These are phyloP conservation scores for Penicillium coffeae DNA, from an alignment of 495 filamentous ascomycete species.

Conservation along the genomic window DNA sequence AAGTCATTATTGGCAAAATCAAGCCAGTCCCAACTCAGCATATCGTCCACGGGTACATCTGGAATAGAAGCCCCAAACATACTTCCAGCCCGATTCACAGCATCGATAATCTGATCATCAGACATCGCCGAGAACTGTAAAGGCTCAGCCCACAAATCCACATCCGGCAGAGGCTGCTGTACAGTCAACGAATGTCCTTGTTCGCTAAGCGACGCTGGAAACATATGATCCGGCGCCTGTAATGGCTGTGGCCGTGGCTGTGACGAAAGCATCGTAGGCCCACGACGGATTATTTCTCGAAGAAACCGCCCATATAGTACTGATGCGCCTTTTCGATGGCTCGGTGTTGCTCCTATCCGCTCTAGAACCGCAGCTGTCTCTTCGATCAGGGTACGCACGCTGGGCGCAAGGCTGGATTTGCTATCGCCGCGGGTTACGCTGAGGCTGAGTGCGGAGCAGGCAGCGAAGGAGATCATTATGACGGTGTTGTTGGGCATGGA, in stretches of 20 bases:
- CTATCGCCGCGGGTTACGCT: constrained; percentile 53
- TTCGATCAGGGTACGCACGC: constrained; percentile 62
- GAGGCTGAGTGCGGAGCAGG: constrained; percentile 64
- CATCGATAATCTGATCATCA: constrained; percentile 59
- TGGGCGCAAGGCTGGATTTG: constrained; percentile 58
- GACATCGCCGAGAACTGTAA: constrained; percentile 67
- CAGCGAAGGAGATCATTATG: constrained; percentile 74
- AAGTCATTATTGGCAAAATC: constrained; percentile 54
- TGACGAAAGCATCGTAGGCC: constrained; percentile 14
- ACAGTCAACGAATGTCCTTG: constrained; percentile 13
- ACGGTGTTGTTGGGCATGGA: constrained; percentile 76
- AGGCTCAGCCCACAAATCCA: constrained; percentile 46
- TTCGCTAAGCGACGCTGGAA: constrained; percentile 12
- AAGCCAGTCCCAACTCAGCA: constrained; percentile 56
- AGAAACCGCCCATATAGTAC: constrained; percentile 60
- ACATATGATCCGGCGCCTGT: constrained; percentile 5
- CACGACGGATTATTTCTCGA: constrained; percentile 52
- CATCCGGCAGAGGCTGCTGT: constrained; percentile 18
- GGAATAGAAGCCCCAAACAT: constrained; percentile 52
- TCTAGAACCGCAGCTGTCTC: constrained; percentile 67
- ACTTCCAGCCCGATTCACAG: constrained; percentile 55
- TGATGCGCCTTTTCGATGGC: constrained; percentile 61
- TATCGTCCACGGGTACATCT: constrained; percentile 52
- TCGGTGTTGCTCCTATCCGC: constrained; percentile 59
- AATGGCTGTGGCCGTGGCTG: neutral